phyloP scores from a whole-genome alignment of 441 rosid genomes.

The Melastoma candidum region DNA sequence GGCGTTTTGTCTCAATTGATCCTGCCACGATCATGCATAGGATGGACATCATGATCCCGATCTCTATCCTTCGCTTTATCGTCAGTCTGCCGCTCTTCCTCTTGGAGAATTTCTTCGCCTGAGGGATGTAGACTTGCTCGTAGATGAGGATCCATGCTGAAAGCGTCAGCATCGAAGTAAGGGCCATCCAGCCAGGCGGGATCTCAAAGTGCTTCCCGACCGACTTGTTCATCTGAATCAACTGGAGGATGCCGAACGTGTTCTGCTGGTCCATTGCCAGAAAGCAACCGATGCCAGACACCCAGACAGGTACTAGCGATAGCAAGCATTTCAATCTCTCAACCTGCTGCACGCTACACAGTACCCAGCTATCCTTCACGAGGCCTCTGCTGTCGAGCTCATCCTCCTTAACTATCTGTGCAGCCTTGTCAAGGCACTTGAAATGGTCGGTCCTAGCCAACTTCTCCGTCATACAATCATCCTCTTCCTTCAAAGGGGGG shows the following conservation, averaged over 20 bases:
- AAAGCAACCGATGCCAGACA: constrained; percentile 11
- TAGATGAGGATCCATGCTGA: constrained; percentile 51
- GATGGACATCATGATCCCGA: constrained; percentile 31
- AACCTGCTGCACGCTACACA: constrained; percentile 14
- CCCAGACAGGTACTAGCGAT: constrained; percentile 11
- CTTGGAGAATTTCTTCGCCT: constrained; percentile 19
- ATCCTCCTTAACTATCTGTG: constrained; percentile 3
- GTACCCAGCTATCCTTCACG: constrained; percentile 5
- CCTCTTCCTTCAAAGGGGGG: constrained; percentile 4
- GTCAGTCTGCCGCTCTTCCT: constrained; percentile 25
- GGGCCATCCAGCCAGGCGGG: constrained; percentile 49
- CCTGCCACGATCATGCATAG: constrained; percentile 15
- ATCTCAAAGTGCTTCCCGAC: constrained; percentile 8
- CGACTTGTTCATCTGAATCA: constrained; percentile 10
- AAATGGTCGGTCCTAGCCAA: constrained; percentile 8
- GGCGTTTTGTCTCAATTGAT: constrained; percentile 8
- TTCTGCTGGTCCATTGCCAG: constrained; percentile 15
- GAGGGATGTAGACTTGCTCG: constrained; percentile 29
- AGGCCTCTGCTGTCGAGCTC: constrained; percentile 10
- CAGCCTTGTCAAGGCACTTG: constrained; percentile 10
- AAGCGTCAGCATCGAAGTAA: constrained; percentile 43
- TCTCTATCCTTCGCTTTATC: constrained; percentile 33
- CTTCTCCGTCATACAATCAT: not conserved
- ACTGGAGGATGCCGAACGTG: constrained; percentile 12
- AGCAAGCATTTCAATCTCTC: constrained; percentile 12